These are phyloP conservation scores for Candida albicans DNA, from an alignment of 1,139 yeast species.

Conservation along the genomic window DNA sequence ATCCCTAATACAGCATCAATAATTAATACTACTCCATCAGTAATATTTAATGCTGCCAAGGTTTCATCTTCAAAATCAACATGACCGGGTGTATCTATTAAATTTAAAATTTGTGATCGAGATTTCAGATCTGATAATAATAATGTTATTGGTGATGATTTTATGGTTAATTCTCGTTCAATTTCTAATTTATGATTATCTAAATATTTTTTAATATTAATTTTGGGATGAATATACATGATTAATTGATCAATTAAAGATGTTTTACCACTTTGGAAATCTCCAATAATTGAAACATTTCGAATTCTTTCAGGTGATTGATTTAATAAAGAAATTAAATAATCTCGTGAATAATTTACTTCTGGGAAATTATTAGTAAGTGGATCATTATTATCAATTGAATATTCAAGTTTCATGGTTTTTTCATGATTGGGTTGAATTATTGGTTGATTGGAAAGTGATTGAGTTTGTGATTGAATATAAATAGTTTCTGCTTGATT, in stretches of 20 bases:
- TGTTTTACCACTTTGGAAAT: conserved; percentile 86
- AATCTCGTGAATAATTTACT: conserved; percentile 63
- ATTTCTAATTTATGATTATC: conserved; percentile 72
- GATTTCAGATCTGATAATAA: conserved; percentile 57
- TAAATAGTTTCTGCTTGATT: conserved; percentile 24
- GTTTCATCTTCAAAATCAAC: conserved; percentile 78
- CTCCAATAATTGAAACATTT: conserved; percentile 82
- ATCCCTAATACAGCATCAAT: conserved; percentile 88
- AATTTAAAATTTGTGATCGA: conserved; percentile 58
- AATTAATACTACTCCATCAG: conserved; percentile 68
- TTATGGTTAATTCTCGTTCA: conserved; percentile 69
- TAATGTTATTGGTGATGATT: conserved; percentile 61
- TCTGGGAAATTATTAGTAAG: conserved; percentile 56
- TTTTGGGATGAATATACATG: conserved; percentile 54
- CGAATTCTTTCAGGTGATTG: conserved; percentile 64
- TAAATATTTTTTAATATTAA: conserved; percentile 53
- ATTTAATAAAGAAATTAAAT: conserved; percentile 49
- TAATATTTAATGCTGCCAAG: conserved; percentile 53
- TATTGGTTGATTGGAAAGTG: conserved; percentile 52
- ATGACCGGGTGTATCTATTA: conserved; percentile 93
- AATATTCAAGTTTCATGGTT: conserved; percentile 46
- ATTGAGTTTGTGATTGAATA: conserved; percentile 19
- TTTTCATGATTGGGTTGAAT: conserved; percentile 54
- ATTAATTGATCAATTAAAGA: conserved; percentile 71
- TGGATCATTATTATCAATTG: conserved; percentile 15